Conservation (phyloP, 371 early-diverging fungal genomes). For the Capniomyces stellatus region DNA sequence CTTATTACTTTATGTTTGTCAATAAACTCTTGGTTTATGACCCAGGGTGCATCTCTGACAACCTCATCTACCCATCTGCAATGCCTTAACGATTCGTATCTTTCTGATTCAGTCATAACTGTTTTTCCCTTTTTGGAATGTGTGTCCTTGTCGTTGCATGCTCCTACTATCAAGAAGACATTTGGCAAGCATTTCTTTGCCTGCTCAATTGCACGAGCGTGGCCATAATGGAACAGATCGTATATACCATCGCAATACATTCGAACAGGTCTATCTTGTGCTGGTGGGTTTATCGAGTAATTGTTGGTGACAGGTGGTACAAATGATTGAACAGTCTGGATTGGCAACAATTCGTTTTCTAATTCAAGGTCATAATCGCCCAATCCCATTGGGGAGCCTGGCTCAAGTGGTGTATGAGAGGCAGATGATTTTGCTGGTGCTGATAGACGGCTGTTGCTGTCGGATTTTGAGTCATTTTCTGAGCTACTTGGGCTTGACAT, state of each 20-base stretch:
- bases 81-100: slow-evolving; percentile 77
- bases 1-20: slow-evolving; percentile 45
- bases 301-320: not conserved
- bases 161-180: slow-evolving; percentile 77
- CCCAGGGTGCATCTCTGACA: slow-evolving; percentile 77
- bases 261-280: slow-evolving; percentile 54
- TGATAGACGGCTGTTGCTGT: no score
- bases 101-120: slow-evolving; percentile 73
- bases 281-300: slow-evolving; percentile 32
- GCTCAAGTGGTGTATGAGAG: no score
- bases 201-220: slow-evolving; percentile 80
- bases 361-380: slow-evolving; percentile 18
- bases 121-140: slow-evolving; percentile 81
- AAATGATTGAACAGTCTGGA: not conserved
- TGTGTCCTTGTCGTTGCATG: slow-evolving; percentile 69
- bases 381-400: slow-evolving; percentile 21
- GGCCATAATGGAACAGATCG: slow-evolving; percentile 91
- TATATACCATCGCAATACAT: slow-evolving; percentile 89
- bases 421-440: no score
- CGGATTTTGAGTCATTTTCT: no score
- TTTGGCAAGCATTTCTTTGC: slow-evolving; percentile 81
- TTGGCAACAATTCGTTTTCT: not conserved
- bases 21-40: slow-evolving; percentile 71
- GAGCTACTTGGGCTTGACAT: no score
- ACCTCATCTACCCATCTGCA: slow-evolving; percentile 96